A percentile compares a stretch with the other conserved stretches of the same genome.
These are phyloP conservation scores for Bombardia bombarda DNA, from an alignment of 495 filamentous ascomycete species.

Conservation along the genomic window DNA sequence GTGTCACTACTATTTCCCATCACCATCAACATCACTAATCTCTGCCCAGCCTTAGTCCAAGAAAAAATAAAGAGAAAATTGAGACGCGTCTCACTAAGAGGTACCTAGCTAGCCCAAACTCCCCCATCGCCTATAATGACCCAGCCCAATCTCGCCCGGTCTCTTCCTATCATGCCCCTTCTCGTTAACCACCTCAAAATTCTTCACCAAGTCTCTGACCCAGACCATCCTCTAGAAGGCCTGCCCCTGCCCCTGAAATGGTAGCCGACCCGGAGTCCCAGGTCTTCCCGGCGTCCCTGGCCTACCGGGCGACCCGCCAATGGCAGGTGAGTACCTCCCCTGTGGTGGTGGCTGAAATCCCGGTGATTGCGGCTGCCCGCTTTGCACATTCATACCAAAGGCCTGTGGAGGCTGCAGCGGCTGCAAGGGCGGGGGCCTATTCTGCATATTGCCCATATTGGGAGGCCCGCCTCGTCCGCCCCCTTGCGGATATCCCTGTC, in stretches of 20 bases:
- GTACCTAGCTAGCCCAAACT: neutral
- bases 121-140: neutral
- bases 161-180: neutral
- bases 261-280: slow-evolving; percentile 22
- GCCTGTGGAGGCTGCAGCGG: slow-evolving; percentile 14
- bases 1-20: too few relatives aligned
- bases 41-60: neutral
- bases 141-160: neutral
- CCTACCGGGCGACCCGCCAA: too few relatives aligned
- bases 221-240: slow-evolving; percentile 24
- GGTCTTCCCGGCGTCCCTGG: slow-evolving; percentile 20
- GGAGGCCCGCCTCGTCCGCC: slow-evolving; percentile 11
- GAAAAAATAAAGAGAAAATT: neutral
- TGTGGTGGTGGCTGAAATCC: slow-evolving; percentile 21
- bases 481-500: slow-evolving; percentile 3
- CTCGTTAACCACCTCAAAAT: slow-evolving; percentile 6
- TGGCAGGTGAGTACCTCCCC: slow-evolving; percentile 23
- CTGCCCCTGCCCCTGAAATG: slow-evolving; percentile 33
- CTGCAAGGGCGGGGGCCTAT: slow-evolving; percentile 8
- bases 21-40: neutral
- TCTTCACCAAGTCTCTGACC: slow-evolving; percentile 12
- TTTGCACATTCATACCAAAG: slow-evolving; percentile 18
- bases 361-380: slow-evolving; percentile 18
- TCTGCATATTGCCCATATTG: slow-evolving; percentile 15
- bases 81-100: too few relatives aligned